Evolutionary conservation across 2,329 filamentous ascomycete species (phyloP).

Genomic region (Stachybotrys chartarum): DNA sequence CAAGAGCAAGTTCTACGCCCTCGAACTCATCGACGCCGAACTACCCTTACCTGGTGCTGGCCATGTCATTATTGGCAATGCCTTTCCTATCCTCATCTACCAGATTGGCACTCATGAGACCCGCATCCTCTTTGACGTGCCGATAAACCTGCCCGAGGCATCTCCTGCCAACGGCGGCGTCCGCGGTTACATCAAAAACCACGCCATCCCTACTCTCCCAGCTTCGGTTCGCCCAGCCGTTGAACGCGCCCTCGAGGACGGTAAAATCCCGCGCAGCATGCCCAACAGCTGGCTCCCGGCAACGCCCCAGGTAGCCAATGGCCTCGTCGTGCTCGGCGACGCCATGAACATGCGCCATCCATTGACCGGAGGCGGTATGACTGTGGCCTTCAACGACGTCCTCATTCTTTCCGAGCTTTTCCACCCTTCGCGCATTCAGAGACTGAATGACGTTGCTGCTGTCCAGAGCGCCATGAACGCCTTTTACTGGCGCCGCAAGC

Average conservation of each 20-base stretch:
- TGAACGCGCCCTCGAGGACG: conserved; percentile 66
- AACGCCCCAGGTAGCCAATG: conserved; percentile 45
- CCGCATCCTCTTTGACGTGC: conserved; percentile 81
- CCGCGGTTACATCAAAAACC: conserved; percentile 72
- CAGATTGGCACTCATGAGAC: conserved; percentile 96
- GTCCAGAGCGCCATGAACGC: conserved; percentile 62
- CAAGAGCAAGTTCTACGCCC: conserved; percentile 83
- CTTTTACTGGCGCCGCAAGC: conserved; percentile 87
- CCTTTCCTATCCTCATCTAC: conserved; percentile 78
- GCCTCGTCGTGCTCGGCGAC: conserved; percentile 81
- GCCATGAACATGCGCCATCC: conserved; percentile 99
- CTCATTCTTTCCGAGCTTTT: conserved; percentile 70
- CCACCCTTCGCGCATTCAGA: conserved; percentile 58
- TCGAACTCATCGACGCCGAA: conserved; percentile 83
- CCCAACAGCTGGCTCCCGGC: conserved; percentile 92
- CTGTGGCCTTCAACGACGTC: conserved; percentile 90
- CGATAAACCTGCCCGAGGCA: conserved; percentile 67
- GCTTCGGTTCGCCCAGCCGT: conserved; percentile 65
- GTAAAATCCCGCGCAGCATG: conserved; percentile 75
- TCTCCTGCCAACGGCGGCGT: conserved; percentile 71
- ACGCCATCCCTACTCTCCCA: conserved; percentile 74
- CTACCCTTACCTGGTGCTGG: conserved; percentile 71
- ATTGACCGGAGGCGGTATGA: conserved; percentile 95
- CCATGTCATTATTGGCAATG: conserved; percentile 78
- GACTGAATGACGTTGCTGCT: conserved; percentile 57